phyloP scores from a whole-genome alignment of 139 green algal genomes.

The Picochlorum sp. region DNA sequence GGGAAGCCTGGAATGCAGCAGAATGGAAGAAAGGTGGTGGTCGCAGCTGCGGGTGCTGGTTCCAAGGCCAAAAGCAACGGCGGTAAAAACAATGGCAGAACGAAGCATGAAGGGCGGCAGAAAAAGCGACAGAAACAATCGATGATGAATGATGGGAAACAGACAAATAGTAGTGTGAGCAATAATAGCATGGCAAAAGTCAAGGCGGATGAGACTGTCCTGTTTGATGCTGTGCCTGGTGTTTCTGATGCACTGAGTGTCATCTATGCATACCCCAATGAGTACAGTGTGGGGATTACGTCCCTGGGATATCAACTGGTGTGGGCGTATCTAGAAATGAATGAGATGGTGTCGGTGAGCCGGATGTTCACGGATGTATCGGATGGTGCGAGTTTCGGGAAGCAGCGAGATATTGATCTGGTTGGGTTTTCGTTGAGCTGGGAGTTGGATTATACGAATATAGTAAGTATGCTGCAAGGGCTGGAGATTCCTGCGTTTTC shows the following conservation, averaged over 20 bases:
- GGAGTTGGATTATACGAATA: conserved; percentile 43
- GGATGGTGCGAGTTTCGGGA: conserved; percentile 9
- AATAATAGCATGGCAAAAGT: conserved; percentile 6
- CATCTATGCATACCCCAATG: conserved; percentile 43
- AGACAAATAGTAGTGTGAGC: neutral
- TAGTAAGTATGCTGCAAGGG: conserved; percentile 27
- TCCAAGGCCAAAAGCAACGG: neutral
- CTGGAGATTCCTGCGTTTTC: conserved; percentile 19
- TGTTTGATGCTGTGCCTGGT: conserved; percentile 12
- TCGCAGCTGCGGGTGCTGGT: neutral
- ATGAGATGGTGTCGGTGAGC: conserved; percentile 3
- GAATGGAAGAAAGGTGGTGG: too few species aligned
- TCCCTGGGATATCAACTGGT: conserved; percentile 41
- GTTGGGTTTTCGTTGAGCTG: conserved; percentile 43
- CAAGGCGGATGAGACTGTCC: neutral
- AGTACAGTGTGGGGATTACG: conserved; percentile 42
- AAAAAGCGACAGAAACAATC: too few species aligned
- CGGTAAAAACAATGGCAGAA: neutral
- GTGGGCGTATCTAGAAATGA: conserved; percentile 30
- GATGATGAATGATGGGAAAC: too few species aligned
- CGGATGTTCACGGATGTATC: conserved; percentile 36
- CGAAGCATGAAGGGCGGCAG: neutral
- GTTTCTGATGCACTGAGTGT: conserved; percentile 1
- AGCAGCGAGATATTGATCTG: conserved; percentile 4
- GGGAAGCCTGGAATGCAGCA: too few species aligned